Evolutionary conservation across 345 rosid genomes (phyloP).

Genomic region (Populus alba): DNA sequence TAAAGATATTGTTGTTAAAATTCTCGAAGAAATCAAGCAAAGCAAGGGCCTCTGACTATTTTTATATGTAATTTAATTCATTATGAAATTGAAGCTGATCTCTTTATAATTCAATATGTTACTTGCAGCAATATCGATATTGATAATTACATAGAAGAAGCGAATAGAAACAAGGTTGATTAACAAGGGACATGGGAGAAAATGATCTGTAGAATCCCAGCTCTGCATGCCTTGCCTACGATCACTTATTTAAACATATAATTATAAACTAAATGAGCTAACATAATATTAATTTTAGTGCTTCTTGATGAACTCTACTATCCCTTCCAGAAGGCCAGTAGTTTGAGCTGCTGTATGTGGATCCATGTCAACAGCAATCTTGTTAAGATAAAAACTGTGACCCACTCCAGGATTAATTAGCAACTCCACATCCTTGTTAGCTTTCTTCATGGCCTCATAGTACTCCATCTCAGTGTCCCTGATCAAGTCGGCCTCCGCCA

Average conservation of each 20-base stretch:
- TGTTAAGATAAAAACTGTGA: slow-evolving; percentile 60
- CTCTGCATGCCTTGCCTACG: not conserved
- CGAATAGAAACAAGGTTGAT: not conserved
- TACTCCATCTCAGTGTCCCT: slow-evolving; percentile 58
- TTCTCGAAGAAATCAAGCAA: too few relatives aligned
- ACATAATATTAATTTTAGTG: slow-evolving; percentile 9
- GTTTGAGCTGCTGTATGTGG: slow-evolving; percentile 39
- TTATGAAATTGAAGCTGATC: too few relatives aligned
- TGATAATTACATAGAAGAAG: not conserved
- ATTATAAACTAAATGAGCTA: not conserved
- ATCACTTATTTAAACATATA: not conserved
- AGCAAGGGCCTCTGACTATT: too few relatives aligned
- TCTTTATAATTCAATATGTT: not conserved
- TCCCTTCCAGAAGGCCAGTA: slow-evolving; percentile 32
- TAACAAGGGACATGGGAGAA: not conserved
- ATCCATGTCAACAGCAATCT: slow-evolving; percentile 47
- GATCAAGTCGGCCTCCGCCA: slow-evolving; percentile 53
- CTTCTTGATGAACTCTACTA: slow-evolving; percentile 34
- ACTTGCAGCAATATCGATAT: not conserved
- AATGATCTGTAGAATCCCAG: not conserved
- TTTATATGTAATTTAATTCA: too few relatives aligned
- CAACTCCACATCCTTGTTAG: slow-evolving; percentile 44
- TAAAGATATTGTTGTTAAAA: too few relatives aligned
- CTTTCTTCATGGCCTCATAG: slow-evolving; percentile 51
- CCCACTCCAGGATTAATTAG: slow-evolving; percentile 46